These are phyloP conservation scores for Neurospora intermedia DNA, from an alignment of 495 filamentous ascomycete genomes.

Conservation along the genomic window DNA sequence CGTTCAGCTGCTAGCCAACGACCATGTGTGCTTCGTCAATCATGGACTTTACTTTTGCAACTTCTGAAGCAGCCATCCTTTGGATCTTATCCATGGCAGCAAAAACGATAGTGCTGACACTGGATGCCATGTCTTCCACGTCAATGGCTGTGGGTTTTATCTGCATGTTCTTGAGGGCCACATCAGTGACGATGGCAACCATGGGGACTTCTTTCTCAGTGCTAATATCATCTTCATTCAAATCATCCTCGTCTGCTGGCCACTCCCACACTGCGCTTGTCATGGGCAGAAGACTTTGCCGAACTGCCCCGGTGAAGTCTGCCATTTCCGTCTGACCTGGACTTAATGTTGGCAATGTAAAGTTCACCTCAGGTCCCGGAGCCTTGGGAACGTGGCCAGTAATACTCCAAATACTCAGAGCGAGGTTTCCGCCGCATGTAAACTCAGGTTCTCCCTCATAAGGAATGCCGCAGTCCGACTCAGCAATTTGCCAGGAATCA, in stretches of 20 bases:
- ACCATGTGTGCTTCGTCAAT: constrained; percentile 6
- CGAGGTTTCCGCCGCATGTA: constrained; percentile 29
- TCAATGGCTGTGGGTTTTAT: not conserved
- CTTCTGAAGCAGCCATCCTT: constrained; percentile 7
- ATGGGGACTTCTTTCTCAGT: not conserved
- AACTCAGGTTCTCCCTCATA: constrained; percentile 30
- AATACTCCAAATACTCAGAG: constrained; percentile 29
- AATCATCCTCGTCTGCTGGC: constrained; percentile 1
- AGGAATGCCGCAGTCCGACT: constrained; percentile 26
- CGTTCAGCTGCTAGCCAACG: constrained; percentile 9
- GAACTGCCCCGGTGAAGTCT: constrained; percentile 8
- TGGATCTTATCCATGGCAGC: constrained; percentile 10
- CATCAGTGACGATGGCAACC: not conserved
- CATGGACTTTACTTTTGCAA: constrained; percentile 10
- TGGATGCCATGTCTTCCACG: constrained; percentile 8
- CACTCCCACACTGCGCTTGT: constrained; percentile 12
- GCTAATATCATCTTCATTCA: not conserved
- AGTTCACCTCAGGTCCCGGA: constrained; percentile 7
- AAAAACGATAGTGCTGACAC: constrained; percentile 11
- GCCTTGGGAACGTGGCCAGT: constrained; percentile 16
- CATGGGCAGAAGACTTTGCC: constrained; percentile 9
- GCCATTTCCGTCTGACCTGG: constrained; percentile 10
- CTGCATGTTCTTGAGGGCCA: not conserved
- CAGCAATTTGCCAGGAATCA: constrained; percentile 24
- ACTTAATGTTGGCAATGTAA: constrained; percentile 6